Evolutionary conservation across 148 eudicot genomes (phyloP).

Genomic region (Fagopyrum homotropicum): DNA sequence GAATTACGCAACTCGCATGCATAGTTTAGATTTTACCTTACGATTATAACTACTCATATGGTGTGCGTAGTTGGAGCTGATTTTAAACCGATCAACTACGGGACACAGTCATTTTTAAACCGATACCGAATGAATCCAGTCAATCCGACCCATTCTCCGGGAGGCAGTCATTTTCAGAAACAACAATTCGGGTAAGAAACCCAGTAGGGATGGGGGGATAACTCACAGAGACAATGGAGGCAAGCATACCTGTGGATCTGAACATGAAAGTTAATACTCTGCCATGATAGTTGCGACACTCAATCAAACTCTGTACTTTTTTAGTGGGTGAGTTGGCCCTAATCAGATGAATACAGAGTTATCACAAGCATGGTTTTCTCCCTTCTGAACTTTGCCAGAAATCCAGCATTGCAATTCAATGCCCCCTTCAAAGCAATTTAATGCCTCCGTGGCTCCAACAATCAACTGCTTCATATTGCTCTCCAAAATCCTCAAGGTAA

Average conservation of each 20-base stretch:
- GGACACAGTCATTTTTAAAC: too few species aligned
- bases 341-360: neutral
- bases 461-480: neutral
- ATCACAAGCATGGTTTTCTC: neutral
- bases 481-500: neutral
- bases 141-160: neutral
- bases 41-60: too few species aligned
- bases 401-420: conserved; percentile 7
- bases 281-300: neutral
- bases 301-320: neutral
- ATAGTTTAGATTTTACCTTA: too few species aligned
- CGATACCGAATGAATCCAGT: too few species aligned
- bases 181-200: too few species aligned
- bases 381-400: neutral
- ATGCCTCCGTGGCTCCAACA: neutral
- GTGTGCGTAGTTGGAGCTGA: too few species aligned
- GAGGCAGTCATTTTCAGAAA: neutral
- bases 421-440: neutral
- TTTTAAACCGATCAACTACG: too few species aligned
- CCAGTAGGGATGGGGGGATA: too few species aligned
- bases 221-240: too few species aligned
- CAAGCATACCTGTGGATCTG: neutral
- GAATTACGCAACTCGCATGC: too few species aligned
- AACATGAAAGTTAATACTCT: neutral
- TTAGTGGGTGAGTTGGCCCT: too few species aligned